Base-by-base conservation (phyloP, 2,329 filamentous ascomycete species). In the Fusarium musae region DNA sequence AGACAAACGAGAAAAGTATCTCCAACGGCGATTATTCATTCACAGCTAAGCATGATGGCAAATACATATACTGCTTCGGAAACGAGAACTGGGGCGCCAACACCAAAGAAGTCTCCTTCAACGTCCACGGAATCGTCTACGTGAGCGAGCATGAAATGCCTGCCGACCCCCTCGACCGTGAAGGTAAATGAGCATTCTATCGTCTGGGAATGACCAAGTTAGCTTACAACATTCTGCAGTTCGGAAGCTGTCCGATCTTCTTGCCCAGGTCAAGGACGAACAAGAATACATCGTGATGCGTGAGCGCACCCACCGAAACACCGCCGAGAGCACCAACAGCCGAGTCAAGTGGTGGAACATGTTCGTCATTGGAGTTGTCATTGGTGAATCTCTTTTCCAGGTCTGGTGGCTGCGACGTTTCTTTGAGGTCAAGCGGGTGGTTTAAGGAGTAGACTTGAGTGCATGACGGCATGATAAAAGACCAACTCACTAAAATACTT, bases 301-400 rank as follows among this genome's bases (percentile, higher is more conserved):
- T 78, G 96, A 99, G 86, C 90, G 96, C 80, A 97, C 94, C 77
- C 96, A 99, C 88, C 91, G 96, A 82, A 99, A 99, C 87, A 99
- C 96, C 15, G 96, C 96, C 74, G 96, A 99, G 87, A 98, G 95
- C 89, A 99, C 96, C 79, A 99, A 99, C 84, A 90, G 91, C 77
- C 90, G 96, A 76, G 96, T 99, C 82, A 99, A 99, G 88, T 99
- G 96, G 96, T 99, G 96, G 96, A 98, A 96, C 84, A 89, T 98
- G 78, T 98, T 98, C 84, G 95, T 99, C 84, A 91, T 99, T 74
- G 89, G 91, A 63, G 91, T 98, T 57, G 89, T 99, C 72, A 88
- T 97, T 75, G 95, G 93, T 79, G 94, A 98, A 87, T 96, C 95
- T 69, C 87, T 98, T 75, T 99, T 99, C 88, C 96, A 99, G 87